phyloP scores from a whole-genome alignment of 768 basidiomycete species.

The Tylopilus sp. region DNA sequence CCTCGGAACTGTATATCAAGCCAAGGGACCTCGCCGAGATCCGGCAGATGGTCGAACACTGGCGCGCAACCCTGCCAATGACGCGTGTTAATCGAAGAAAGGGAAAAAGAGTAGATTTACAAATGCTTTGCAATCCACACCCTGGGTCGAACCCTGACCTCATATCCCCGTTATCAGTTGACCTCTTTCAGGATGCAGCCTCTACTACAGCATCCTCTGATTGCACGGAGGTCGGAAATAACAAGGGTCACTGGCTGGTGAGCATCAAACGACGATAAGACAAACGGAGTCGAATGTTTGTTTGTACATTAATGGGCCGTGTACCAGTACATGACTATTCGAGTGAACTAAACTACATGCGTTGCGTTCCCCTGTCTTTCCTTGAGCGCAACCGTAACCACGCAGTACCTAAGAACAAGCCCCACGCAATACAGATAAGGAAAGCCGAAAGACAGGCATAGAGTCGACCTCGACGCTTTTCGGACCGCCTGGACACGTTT shows the following conservation, averaged over 20 bases:
- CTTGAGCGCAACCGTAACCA: slow-evolving; percentile 52
- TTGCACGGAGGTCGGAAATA: slow-evolving; percentile 30
- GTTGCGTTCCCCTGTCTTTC: slow-evolving; percentile 27
- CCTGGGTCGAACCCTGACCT: slow-evolving; percentile 6
- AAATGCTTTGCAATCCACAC: slow-evolving; percentile 1
- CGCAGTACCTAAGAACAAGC: slow-evolving; percentile 60
- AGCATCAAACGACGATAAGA: slow-evolving; percentile 22
- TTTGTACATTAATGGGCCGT: not conserved
- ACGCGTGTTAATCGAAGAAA: slow-evolving; percentile 7
- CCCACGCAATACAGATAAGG: slow-evolving; percentile 55
- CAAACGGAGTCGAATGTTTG: not conserved
- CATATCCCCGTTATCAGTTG: slow-evolving; percentile 19
- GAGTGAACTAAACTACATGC: not conserved
- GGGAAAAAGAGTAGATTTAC: slow-evolving; percentile 9
- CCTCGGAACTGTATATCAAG: slow-evolving; percentile 17
- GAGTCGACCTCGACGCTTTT: slow-evolving; percentile 47
- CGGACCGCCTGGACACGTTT: slow-evolving; percentile 26
- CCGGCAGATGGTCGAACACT: slow-evolving; percentile 30
- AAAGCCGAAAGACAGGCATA: slow-evolving; percentile 42
- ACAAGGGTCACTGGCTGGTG: slow-evolving; percentile 32
- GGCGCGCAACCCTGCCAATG: slow-evolving; percentile 28
- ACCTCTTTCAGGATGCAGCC: slow-evolving; percentile 23
- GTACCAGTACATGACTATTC: not conserved
- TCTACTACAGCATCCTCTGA: slow-evolving; percentile 32
- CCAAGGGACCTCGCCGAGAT: slow-evolving; percentile 23